phyloP scores from a whole-genome alignment of 2,329 filamentous ascomycete species.

The Chaetomium sp. region DNA sequence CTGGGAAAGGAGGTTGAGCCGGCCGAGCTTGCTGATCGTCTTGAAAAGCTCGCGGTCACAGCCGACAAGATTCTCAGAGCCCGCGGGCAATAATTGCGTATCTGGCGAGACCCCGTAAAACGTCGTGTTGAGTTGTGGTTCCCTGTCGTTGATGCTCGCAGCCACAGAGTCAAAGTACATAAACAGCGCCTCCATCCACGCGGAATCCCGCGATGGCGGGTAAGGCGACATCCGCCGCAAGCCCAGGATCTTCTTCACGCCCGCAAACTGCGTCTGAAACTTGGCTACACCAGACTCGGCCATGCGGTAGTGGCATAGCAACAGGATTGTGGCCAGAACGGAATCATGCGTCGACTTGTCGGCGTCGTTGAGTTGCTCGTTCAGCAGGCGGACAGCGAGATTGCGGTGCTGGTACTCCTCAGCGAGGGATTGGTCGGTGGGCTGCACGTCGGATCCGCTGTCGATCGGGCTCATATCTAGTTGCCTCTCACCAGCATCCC shows the following conservation, averaged over 20 bases:
- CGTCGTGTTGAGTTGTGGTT: constrained; percentile 67
- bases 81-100: constrained; percentile 46
- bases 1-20: constrained; percentile 78
- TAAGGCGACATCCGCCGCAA: constrained; percentile 55
- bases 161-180: constrained; percentile 93
- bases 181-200: constrained; percentile 90
- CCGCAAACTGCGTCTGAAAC: constrained; percentile 88
- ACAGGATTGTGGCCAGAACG: constrained; percentile 76
- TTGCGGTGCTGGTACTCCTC: constrained; percentile 80
- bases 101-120: constrained; percentile 52
- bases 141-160: constrained; percentile 84
- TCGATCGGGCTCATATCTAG: constrained; percentile 35
- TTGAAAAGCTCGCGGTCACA: constrained; percentile 85
- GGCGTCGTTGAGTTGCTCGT: constrained; percentile 74
- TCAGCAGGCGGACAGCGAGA: constrained; percentile 73
- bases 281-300: constrained; percentile 89
- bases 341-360: constrained; percentile 74
- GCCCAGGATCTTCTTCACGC: constrained; percentile 81
- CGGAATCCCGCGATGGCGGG: constrained; percentile 59
- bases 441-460: constrained; percentile 39
- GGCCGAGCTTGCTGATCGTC: constrained; percentile 73
- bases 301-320: constrained; percentile 88
- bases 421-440: constrained; percentile 60
- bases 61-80: constrained; percentile 77
- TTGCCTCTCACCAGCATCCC: constrained; percentile 42